These are phyloP conservation scores for Byssochlamys sp. DNA, from an alignment of 2,329 filamentous ascomycete genomes.

Conservation along the genomic window DNA sequence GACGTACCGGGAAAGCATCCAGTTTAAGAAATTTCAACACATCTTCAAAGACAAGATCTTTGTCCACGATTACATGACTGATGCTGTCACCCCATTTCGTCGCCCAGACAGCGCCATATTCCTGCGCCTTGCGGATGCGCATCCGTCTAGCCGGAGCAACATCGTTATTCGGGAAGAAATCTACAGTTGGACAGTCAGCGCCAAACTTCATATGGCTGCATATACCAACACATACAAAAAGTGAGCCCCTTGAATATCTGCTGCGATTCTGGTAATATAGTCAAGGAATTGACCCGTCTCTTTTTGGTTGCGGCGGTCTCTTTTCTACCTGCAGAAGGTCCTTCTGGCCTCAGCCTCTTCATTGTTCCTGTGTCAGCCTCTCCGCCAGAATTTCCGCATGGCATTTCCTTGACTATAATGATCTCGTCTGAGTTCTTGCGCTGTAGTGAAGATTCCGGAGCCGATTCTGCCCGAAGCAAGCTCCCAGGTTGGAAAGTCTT, in stretches of 20 bases:
- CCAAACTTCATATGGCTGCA: neutral
- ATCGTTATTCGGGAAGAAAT: constrained; percentile 75
- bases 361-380: neutral
- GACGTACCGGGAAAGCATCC: constrained; percentile 39
- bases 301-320: constrained; percentile 1
- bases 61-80: constrained; percentile 75
- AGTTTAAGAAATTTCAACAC: constrained; percentile 49
- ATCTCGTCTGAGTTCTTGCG: neutral
- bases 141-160: constrained; percentile 56
- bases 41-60: constrained; percentile 53
- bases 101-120: constrained; percentile 67
- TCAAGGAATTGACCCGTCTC: constrained; percentile 28
- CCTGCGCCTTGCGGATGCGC: constrained; percentile 64
- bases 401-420: neutral
- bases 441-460: neutral
- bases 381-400: neutral
- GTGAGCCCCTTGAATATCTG: constrained; percentile 53
- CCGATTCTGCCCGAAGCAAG: neutral
- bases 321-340: neutral
- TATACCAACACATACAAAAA: constrained; percentile 42
- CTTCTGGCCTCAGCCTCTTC: neutral
- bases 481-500: neutral
- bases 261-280: constrained; percentile 42
- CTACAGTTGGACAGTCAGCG: constrained; percentile 17
- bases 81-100: constrained; percentile 47